Conservation (phyloP, 2,329 filamentous ascomycete species). For the Scedosporium aurantiacum region DNA sequence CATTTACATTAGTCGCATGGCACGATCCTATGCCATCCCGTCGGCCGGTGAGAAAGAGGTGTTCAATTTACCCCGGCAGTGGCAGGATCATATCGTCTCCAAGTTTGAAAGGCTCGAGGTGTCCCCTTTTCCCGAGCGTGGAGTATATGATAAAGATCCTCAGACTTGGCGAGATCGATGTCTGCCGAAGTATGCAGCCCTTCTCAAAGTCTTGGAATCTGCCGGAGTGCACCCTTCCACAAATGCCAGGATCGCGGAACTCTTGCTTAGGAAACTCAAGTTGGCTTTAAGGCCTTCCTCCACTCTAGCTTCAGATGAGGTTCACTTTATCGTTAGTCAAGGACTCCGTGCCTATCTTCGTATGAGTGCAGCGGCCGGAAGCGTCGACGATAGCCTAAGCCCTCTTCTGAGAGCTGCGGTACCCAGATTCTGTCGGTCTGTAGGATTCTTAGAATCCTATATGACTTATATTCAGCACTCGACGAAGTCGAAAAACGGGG, state of each 20-base stretch:
- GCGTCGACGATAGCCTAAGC: conserved; percentile 50
- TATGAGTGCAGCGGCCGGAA: conserved; percentile 48
- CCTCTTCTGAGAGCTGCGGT: conserved; percentile 56
- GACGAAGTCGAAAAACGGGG: not conserved
- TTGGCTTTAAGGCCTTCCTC: conserved; percentile 52
- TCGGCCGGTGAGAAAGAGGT: conserved; percentile 38
- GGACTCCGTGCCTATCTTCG: conserved; percentile 64
- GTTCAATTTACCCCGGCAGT: conserved; percentile 50
- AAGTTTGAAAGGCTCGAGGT: conserved; percentile 57
- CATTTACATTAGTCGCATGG: conserved; percentile 56
- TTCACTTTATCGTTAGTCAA: conserved; percentile 63
- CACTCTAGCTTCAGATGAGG: conserved; percentile 47
- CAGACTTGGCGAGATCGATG: conserved; percentile 52
- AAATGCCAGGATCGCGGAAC: conserved; percentile 52
- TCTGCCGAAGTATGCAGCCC: conserved; percentile 55
- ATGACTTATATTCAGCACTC: conserved; percentile 8
- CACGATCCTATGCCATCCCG: conserved; percentile 43
- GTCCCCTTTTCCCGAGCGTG: conserved; percentile 53
- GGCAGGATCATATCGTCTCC: conserved; percentile 62
- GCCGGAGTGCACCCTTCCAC: conserved; percentile 56
- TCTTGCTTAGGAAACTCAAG: conserved; percentile 54
- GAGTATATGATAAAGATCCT: conserved; percentile 49
- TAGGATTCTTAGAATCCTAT: conserved; percentile 47
- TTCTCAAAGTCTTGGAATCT: conserved; percentile 51
- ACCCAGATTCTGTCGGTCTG: conserved; percentile 51